Evolutionary conservation across 805 yeast genomes (phyloP).

Genomic region (Saccharomycopsis lassenensis): DNA sequence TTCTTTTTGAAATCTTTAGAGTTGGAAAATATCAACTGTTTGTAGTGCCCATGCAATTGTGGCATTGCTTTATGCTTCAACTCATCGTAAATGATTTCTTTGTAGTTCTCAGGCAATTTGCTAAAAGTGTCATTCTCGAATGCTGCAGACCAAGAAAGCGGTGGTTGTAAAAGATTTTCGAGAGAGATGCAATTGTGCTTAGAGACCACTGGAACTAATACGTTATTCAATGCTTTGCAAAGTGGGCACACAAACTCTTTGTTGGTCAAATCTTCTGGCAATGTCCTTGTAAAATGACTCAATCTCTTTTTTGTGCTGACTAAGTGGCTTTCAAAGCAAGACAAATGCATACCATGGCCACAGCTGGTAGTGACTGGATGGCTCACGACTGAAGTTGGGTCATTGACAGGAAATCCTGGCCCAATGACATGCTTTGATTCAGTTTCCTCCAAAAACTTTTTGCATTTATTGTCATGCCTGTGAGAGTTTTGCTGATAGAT

Average conservation of each 20-base stretch:
- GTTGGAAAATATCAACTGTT: conserved; percentile 2
- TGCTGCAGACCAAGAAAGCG: conserved; percentile 6
- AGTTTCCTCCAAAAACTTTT: conserved; percentile 26
- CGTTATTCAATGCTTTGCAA: conserved; percentile 78
- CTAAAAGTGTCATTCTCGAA: conserved; percentile 7
- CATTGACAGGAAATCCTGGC: conserved; percentile 51
- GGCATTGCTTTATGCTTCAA: neutral
- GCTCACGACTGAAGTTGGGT: conserved; percentile 27
- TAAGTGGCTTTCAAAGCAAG: conserved; percentile 60
- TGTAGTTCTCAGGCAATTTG: conserved; percentile 1
- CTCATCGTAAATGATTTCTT: conserved; percentile 7
- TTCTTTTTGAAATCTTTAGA: conserved; percentile 3
- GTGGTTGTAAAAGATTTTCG: conserved; percentile 5
- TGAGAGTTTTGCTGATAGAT: neutral
- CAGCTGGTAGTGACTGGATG: conserved; percentile 58
- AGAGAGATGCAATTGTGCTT: conserved; percentile 6
- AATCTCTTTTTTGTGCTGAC: conserved; percentile 43
- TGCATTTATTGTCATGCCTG: neutral
- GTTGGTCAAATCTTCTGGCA: conserved; percentile 62
- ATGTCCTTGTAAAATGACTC: conserved; percentile 69
- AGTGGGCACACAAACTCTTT: conserved; percentile 82
- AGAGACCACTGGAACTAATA: conserved; percentile 51
- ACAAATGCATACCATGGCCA: conserved; percentile 88
- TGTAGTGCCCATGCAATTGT: conserved; percentile 4
- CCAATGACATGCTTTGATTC: conserved; percentile 42